Evolutionary conservation across 1,139 yeast species (phyloP).

Genomic region (Kodamaea arcana): DNA sequence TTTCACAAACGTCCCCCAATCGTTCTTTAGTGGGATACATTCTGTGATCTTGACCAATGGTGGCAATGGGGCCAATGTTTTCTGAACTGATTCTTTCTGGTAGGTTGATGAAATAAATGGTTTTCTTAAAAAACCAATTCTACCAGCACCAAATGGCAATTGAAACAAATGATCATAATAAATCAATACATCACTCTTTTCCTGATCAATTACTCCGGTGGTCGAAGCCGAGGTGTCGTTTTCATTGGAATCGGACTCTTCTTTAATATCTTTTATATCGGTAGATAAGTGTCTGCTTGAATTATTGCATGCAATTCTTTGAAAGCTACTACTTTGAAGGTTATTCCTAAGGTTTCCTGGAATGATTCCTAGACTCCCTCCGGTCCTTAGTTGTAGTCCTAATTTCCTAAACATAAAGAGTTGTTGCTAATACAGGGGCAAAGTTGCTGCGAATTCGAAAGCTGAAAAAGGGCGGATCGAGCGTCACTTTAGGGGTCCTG

Average conservation of each 20-base stretch:
- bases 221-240: constrained; percentile 33
- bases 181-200: constrained; percentile 29
- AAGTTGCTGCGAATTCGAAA: too few species aligned
- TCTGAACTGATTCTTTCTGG: constrained; percentile 14
- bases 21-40: constrained; percentile 69
- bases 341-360: background rate
- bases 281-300: constrained; percentile 16
- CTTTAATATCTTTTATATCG: constrained; percentile 31
- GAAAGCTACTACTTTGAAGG: background rate
- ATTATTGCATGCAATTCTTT: background rate
- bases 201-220: constrained; percentile 43
- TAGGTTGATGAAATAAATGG: background rate
- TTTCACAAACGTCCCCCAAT: constrained; percentile 91
- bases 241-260: constrained; percentile 31
- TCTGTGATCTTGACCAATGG: constrained; percentile 26
- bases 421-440: too few species aligned
- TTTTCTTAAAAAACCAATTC: background rate
- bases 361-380: background rate
- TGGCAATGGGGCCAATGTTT: constrained; percentile 32
- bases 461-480: too few species aligned
- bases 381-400: too few species aligned
- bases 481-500: too few species aligned
- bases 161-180: constrained; percentile 36
- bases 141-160: constrained; percentile 7
- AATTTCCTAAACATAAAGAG: too few species aligned